phyloP scores from a whole-genome alignment of 169 alveolate species.

The Cryptosporidium ubiquitum region DNA sequence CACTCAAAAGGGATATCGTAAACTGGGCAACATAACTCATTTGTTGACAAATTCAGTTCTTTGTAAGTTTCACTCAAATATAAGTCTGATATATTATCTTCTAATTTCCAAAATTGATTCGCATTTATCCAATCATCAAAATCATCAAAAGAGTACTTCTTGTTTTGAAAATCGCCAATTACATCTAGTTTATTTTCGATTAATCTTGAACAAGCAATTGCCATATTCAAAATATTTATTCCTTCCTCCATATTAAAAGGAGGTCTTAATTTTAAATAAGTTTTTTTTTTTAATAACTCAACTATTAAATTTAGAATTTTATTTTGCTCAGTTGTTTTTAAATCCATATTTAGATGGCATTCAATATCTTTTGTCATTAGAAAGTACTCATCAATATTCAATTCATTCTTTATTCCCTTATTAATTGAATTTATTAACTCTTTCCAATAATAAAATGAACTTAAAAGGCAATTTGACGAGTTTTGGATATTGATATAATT shows the following conservation, averaged over 20 bases:
- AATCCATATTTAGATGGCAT: background rate
- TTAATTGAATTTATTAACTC: background rate
- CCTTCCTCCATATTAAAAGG: constrained; percentile 38
- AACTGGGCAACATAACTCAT: constrained; percentile 9
- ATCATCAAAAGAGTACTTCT: constrained; percentile 2
- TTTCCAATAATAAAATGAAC: constrained; percentile 36
- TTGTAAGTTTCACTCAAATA: background rate
- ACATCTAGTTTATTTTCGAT: background rate
- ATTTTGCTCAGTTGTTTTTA: constrained; percentile 11
- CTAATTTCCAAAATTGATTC: constrained; percentile 23
- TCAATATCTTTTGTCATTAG: constrained; percentile 33
- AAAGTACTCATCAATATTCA: constrained; percentile 3
- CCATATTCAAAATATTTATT: background rate
- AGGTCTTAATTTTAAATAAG: constrained; percentile 6
- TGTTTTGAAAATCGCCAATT: background rate
- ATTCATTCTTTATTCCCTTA: background rate
- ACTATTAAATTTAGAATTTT: constrained; percentile 13
- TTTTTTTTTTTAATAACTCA: constrained; percentile 7
- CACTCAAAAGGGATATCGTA: constrained; percentile 24
- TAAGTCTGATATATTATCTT: background rate
- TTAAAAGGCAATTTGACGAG: background rate
- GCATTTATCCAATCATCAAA: constrained; percentile 37
- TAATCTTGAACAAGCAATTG: constrained; percentile 34
- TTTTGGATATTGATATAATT: background rate
- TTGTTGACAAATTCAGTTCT: background rate